Percentiles rank a stretch among this genome's conserved stretches.
Conservation (phyloP, 2,329 filamentous ascomycete species). For the Penicillium janthinellum region DNA sequence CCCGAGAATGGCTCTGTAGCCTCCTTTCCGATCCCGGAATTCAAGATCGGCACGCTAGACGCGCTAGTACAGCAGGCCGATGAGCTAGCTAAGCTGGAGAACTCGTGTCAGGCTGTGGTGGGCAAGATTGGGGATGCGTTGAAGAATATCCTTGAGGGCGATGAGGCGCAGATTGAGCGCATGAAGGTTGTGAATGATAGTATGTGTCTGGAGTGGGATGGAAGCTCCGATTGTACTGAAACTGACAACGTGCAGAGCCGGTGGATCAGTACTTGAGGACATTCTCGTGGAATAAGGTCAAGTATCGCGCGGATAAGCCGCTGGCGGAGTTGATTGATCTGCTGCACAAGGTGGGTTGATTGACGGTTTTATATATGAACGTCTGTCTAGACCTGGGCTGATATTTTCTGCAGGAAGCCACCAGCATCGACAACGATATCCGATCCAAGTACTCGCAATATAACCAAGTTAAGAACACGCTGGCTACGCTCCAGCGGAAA, state of each 20-base stretch:
- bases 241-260: conserved; percentile 65
- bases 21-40: conserved; percentile 82
- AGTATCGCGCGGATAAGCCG: conserved; percentile 90
- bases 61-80: conserved; percentile 95
- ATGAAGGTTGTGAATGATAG: conserved; percentile 96
- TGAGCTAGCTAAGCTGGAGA: conserved; percentile 85
- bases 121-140: conserved; percentile 86
- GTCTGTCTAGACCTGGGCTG: not conserved
- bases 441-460: conserved; percentile 94
- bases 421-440: conserved; percentile 92
- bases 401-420: conserved; percentile 66
- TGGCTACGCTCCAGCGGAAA: conserved; percentile 78
- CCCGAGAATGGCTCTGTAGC: conserved; percentile 74
- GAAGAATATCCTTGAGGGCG: conserved; percentile 77
- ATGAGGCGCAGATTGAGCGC: conserved; percentile 77
- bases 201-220: conserved; percentile 49
- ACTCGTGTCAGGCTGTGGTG: conserved; percentile 77
- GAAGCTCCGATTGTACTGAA: conserved; percentile 10
- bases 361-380: not conserved
- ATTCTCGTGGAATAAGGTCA: conserved; percentile 97
- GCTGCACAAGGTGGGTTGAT: conserved; percentile 71
- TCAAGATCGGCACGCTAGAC: conserved; percentile 97
- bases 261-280: conserved; percentile 87
- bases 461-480: conserved; percentile 83
- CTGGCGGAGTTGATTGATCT: conserved; percentile 83